Conservation (phyloP, 1,284 basidiomycete species). For the Cryptococcus wingfieldii region DNA sequence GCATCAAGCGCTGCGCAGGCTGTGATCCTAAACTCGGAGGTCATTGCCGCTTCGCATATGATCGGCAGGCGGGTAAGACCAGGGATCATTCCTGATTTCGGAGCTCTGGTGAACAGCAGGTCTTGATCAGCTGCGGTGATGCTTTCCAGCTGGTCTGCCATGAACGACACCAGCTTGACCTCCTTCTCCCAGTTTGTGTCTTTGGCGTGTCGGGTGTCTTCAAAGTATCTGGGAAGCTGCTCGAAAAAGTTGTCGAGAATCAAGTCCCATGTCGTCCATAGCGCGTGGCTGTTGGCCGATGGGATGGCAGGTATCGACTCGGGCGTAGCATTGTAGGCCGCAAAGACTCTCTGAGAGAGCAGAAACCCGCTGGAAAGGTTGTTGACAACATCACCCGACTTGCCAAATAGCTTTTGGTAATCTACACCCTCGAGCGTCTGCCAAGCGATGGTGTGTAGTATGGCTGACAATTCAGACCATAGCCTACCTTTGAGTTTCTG, state of each 20-base stretch:
- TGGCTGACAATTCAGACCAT: constrained; percentile 27
- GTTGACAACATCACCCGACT: constrained; percentile 26
- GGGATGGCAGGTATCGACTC: constrained; percentile 34
- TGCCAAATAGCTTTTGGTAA: constrained; percentile 32
- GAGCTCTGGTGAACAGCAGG: constrained; percentile 2
- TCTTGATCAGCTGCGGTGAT: constrained; percentile 20
- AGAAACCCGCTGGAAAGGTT: constrained; percentile 30
- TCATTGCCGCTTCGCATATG: constrained; percentile 29
- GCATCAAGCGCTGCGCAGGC: constrained; percentile 29
- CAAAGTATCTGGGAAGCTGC: constrained; percentile 32
- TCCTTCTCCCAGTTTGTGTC: constrained; percentile 22
- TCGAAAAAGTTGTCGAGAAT: constrained; percentile 41
- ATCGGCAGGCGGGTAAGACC: constrained; percentile 30
- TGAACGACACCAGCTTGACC: constrained; percentile 33
- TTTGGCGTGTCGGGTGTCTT: constrained; percentile 7
- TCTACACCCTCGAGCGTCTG: constrained; percentile 22
- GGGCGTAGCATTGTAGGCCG: constrained; percentile 22
- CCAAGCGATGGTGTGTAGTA: constrained; percentile 39
- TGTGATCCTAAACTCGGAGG: constrained; percentile 12
- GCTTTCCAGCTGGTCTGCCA: constrained; percentile 37
- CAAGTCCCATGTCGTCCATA: constrained; percentile 40
- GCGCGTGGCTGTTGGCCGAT: constrained; percentile 18
- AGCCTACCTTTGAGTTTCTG: constrained; percentile 22
- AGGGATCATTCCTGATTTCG: constrained; percentile 5
- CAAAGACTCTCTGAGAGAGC: constrained; percentile 32